phyloP scores from a whole-genome alignment of 768 basidiomycete species.

The Kondoa subrosea region DNA sequence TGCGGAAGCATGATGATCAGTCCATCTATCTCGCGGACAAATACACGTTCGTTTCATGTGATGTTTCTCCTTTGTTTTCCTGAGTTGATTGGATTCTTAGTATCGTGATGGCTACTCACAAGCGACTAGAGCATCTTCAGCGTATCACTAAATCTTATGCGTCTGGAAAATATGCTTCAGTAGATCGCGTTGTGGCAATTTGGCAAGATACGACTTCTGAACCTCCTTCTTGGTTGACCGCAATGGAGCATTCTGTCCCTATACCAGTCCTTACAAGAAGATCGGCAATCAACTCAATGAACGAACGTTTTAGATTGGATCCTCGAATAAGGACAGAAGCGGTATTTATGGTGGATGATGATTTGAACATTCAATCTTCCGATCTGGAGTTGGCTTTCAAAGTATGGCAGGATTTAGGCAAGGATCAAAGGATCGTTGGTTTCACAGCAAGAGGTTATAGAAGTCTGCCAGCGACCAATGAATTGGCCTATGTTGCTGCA shows the following conservation, averaged over 20 bases:
- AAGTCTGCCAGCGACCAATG: background rate
- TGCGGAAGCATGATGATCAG: background rate
- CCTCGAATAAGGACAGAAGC: slow-evolving; percentile 15
- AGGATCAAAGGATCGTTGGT: slow-evolving; percentile 19
- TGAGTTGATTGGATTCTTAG: slow-evolving; percentile 8
- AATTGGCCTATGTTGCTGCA: background rate
- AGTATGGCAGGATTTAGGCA: slow-evolving; percentile 7
- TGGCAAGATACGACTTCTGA: slow-evolving; percentile 21
- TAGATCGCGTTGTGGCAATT: slow-evolving; percentile 21
- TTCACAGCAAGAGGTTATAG: slow-evolving; percentile 19
- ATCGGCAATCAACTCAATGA: slow-evolving; percentile 22
- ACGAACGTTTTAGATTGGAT: slow-evolving; percentile 22
- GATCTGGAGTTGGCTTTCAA: slow-evolving; percentile 24
- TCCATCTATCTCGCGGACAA: background rate
- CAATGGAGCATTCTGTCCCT: slow-evolving; percentile 16
- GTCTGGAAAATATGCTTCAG: slow-evolving; percentile 16
- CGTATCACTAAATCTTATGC: slow-evolving; percentile 20
- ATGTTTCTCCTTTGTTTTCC: background rate
- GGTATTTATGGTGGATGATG: slow-evolving; percentile 25
- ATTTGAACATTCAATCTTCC: slow-evolving; percentile 17
- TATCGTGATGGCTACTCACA: slow-evolving; percentile 22
- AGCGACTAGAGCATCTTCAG: slow-evolving; percentile 17
- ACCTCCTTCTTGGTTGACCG: slow-evolving; percentile 11
- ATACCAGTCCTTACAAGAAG: slow-evolving; percentile 19
- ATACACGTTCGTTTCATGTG: background rate